Evolutionary conservation across 345 rosid genomes (phyloP).

Genomic region (Populus tremula): DNA sequence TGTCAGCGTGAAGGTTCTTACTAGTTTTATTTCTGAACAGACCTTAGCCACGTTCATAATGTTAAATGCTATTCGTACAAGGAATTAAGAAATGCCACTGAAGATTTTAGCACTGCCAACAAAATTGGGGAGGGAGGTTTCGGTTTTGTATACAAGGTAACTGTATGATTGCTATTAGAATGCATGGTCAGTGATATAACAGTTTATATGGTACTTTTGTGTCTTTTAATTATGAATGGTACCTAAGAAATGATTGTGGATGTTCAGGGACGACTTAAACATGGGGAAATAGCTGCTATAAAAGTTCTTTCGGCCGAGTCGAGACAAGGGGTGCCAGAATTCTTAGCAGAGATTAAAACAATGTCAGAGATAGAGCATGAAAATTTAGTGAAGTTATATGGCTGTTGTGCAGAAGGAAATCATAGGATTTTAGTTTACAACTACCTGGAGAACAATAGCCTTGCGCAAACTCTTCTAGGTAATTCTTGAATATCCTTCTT

Average conservation of each 20-base stretch:
- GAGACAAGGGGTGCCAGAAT: conserved; percentile 80
- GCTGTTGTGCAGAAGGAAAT: conserved; percentile 79
- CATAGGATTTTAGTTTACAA: conserved; percentile 89
- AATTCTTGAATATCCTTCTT: conserved; percentile 18
- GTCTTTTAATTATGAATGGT: background rate
- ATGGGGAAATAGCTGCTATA: conserved; percentile 75
- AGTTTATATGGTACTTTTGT: background rate
- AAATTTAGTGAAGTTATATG: conserved; percentile 80
- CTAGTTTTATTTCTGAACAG: conserved; percentile 32
- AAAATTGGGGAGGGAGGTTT: conserved; percentile 98
- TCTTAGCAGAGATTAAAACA: conserved; percentile 76
- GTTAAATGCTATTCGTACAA: conserved; percentile 57
- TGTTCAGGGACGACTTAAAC: conserved; percentile 79
- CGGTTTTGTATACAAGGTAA: conserved; percentile 89
- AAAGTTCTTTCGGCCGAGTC: conserved; percentile 93
- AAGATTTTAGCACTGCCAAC: conserved; percentile 54
- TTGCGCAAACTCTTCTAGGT: conserved; percentile 85
- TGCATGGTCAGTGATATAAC: background rate
- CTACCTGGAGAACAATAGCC: conserved; percentile 85
- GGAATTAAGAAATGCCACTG: conserved; percentile 67
- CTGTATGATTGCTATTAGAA: conserved; percentile 10
- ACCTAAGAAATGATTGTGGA: conserved; percentile 8
- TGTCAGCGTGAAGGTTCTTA: conserved; percentile 14
- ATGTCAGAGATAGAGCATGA: conserved; percentile 81
- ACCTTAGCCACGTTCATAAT: conserved; percentile 44